Evolutionary conservation across 768 basidiomycete species (phyloP).

Genomic region (Boletus pseudo-olivaceus): DNA sequence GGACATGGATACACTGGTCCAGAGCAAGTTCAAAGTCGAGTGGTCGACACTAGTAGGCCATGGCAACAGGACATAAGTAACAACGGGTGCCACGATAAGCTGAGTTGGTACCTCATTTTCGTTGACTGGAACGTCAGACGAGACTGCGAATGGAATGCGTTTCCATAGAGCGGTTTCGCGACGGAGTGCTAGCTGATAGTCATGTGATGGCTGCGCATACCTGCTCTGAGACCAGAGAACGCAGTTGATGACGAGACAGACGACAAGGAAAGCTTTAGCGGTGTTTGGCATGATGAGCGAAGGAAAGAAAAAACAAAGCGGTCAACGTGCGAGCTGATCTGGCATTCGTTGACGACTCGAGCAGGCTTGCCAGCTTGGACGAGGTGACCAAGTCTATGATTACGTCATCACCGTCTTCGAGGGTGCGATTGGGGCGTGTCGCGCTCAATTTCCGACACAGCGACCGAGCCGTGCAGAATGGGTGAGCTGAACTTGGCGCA

Average conservation of each 20-base stretch:
- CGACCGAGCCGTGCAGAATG: not conserved
- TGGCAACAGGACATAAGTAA: not conserved
- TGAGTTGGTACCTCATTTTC: constrained; percentile 8
- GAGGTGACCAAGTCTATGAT: not conserved
- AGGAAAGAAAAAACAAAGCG: not conserved
- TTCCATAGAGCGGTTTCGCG: constrained; percentile 9
- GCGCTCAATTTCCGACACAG: not conserved
- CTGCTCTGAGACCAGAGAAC: constrained; percentile 64
- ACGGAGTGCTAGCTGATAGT: not conserved
- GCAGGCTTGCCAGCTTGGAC: not conserved
- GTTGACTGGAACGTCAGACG: not conserved
- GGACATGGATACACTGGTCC: constrained; percentile 66
- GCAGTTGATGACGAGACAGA: constrained; percentile 52
- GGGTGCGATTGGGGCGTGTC: not conserved
- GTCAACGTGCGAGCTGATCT: constrained; percentile 1
- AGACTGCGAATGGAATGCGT: not conserved
- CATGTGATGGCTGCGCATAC: constrained; percentile 34
- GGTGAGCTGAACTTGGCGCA: not conserved
- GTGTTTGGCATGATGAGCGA: constrained; percentile 42
- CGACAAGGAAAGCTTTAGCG: constrained; percentile 49
- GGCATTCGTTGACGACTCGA: not conserved
- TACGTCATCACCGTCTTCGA: constrained; percentile 10
- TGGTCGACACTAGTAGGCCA: constrained; percentile 61
- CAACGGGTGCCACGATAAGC: not conserved
- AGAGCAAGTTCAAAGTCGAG: constrained; percentile 43